Conservation (phyloP, 805 yeast genomes). For the Cyberlindnera saturnus region DNA sequence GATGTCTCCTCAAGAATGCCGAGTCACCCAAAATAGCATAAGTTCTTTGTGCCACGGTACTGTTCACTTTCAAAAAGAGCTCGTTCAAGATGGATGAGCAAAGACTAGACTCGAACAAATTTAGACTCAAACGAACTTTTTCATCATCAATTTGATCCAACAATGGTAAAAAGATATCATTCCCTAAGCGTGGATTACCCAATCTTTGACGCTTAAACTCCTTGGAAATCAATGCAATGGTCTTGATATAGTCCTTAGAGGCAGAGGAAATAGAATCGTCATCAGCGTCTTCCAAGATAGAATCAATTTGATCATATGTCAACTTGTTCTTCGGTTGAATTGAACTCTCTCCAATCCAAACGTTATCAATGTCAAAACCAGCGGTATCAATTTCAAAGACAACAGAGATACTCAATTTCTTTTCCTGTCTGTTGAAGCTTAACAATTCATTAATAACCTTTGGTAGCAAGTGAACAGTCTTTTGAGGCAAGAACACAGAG, state of each 20-base stretch:
- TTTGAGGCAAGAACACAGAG: constrained; percentile 82
- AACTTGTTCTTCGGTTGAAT: constrained; percentile 59
- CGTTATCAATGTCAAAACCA: constrained; percentile 64
- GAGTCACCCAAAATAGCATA: constrained; percentile 72
- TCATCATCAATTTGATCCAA: constrained; percentile 85
- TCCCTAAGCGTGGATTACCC: constrained; percentile 41
- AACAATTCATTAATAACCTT: constrained; percentile 49
- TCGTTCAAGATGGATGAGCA: constrained; percentile 64
- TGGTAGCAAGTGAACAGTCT: constrained; percentile 62
- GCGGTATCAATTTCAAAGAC: constrained; percentile 73
- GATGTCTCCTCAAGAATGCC: constrained; percentile 83
- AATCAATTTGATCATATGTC: constrained; percentile 49
- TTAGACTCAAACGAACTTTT: constrained; percentile 61
- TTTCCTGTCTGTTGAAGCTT: constrained; percentile 55
- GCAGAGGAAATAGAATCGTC: constrained; percentile 36
- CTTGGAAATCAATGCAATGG: constrained; percentile 57
- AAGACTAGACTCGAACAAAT: constrained; percentile 57
- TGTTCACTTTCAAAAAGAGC: constrained; percentile 72
- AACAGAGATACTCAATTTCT: constrained; percentile 67
- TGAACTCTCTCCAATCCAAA: constrained; percentile 69
- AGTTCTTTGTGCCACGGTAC: constrained; percentile 76
- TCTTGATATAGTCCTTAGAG: constrained; percentile 58
- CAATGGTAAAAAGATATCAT: constrained; percentile 48
- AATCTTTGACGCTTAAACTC: constrained; percentile 68
- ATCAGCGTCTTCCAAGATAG: constrained; percentile 33